Conservation (phyloP, 768 basidiomycete genomes). For the Boletus coccyginus region DNA sequence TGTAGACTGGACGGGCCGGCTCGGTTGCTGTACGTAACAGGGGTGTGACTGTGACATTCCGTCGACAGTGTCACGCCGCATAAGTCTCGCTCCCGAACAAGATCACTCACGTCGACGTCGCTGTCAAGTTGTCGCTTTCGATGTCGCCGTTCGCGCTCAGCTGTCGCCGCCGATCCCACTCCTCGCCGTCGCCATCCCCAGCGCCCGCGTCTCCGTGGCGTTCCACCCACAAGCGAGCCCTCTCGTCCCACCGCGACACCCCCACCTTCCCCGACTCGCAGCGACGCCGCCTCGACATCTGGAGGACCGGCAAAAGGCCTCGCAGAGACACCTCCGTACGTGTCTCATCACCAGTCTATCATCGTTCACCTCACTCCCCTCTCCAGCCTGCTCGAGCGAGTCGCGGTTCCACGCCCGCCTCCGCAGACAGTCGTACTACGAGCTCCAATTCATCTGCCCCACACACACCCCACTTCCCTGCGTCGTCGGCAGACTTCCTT, state of each 20-base stretch:
- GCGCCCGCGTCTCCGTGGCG: conserved; percentile 39
- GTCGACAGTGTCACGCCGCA: conserved; percentile 8
- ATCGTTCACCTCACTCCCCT: conserved; percentile 6
- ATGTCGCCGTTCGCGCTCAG: conserved; percentile 35
- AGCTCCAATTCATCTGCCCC: conserved; percentile 27
- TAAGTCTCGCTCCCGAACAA: conserved; percentile 16
- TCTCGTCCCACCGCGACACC: conserved; percentile 37
- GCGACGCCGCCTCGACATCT: conserved; percentile 52
- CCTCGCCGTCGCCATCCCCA: conserved; percentile 36
- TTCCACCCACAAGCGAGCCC: conserved; percentile 47
- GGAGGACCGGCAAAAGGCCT: conserved; percentile 54
- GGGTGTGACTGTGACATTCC: conserved; percentile 23
- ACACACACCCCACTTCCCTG: conserved; percentile 40
- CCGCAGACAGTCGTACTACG: conserved; percentile 27
- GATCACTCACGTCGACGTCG: conserved; percentile 7
- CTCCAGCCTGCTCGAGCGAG: conserved; percentile 19
- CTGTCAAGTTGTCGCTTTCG: conserved; percentile 8
- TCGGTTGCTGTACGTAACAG: conserved; percentile 21
- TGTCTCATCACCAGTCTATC: neutral
- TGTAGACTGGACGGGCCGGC: conserved; percentile 14
- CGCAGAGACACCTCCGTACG: conserved; percentile 49
- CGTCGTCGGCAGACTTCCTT: conserved; percentile 50
- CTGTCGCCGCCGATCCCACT: conserved; percentile 54
- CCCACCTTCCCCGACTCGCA: conserved; percentile 38
- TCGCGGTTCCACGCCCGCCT: conserved; percentile 30